Evolutionary conservation across 2,329 filamentous ascomycete genomes (phyloP), one percentile per base, ranked within the genome.

Genomic region (Beauveria medogensis): DNA sequence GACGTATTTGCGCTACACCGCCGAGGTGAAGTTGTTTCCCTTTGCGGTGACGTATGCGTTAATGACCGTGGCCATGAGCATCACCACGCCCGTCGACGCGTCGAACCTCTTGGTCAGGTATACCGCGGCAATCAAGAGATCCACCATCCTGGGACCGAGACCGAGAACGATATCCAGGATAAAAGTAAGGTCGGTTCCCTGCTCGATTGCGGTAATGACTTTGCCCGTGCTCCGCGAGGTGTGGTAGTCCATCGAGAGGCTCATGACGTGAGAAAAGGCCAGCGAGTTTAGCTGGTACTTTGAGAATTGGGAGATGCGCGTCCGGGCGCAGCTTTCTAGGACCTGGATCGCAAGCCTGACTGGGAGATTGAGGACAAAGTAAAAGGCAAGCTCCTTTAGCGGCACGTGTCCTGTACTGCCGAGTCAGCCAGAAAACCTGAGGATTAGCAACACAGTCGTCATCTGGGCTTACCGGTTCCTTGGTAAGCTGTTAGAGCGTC

Each of bases 221-320:
- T 86, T 81, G 3, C 82, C 84, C 2, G 83, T 84, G 57, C 81
- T 79, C 67, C 86, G 87, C 56, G 79, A 78, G 48, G 82, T 82
- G 69, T 90, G 86, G 62, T 88, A 89, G 65, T 89, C 85, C 73
- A 86, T 86, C 0, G 84, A 87, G 5, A 89, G 77, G 41, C 75
- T 77, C 80, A 90, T 85, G 53, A 89, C 78, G 64, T 89, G 85
- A 57, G 80, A 77, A 69, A 88, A 89, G 0, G 85, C 56, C 18
- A 64, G 43, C 6, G 78, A 78, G 18, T 78, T 82, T 53, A 89
- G 78, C 41, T 78, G 76, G 52, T 78, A 75, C 64, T 84, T 83
- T 26, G 67, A 64, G 34, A 66, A 70, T 22, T 69, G 66, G 26
- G 65, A 65, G 37, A 69, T 64, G 24, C 67, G 65, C 4, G 65